Evolutionary conservation across 2,329 filamentous ascomycete species (phyloP).

Genomic region (Xylaria hypoxylon): DNA sequence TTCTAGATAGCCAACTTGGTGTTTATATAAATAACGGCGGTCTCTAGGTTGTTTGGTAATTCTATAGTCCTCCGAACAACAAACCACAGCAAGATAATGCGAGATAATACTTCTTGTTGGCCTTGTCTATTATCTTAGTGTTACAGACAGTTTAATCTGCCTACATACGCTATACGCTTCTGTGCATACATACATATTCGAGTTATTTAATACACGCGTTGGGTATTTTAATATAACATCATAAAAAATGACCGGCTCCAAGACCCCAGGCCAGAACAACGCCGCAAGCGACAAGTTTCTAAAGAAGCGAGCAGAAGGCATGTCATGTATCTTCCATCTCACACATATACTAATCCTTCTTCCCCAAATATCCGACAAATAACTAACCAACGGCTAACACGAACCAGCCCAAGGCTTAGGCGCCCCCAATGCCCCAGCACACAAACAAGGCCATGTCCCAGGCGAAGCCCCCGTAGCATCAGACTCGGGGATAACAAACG

Average conservation of each 20-base stretch:
- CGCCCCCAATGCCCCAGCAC: constrained; percentile 43
- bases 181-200: too few relatives aligned
- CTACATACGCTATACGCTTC: too few relatives aligned
- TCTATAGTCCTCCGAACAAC: background rate
- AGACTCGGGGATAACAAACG: background rate
- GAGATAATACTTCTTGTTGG: too few relatives aligned
- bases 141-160: background rate
- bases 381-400: background rate
- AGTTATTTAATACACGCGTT: too few relatives aligned
- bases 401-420: constrained; percentile 44
- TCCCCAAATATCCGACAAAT: background rate
- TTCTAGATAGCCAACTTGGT: too few relatives aligned
- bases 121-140: too few relatives aligned
- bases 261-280: constrained; percentile 45
- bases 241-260: constrained; percentile 33
- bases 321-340: background rate
- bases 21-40: too few relatives aligned
- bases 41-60: too few relatives aligned
- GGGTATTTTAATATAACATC: background rate
- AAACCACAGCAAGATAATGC: too few relatives aligned
- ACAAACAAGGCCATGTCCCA: constrained; percentile 44
- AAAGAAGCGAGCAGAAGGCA: constrained; percentile 45
- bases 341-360: too few relatives aligned
- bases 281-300: constrained; percentile 46
- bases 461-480: constrained; percentile 36